Conservation (phyloP, 78 protist species). For the Cavenderia fasciculata region DNA sequence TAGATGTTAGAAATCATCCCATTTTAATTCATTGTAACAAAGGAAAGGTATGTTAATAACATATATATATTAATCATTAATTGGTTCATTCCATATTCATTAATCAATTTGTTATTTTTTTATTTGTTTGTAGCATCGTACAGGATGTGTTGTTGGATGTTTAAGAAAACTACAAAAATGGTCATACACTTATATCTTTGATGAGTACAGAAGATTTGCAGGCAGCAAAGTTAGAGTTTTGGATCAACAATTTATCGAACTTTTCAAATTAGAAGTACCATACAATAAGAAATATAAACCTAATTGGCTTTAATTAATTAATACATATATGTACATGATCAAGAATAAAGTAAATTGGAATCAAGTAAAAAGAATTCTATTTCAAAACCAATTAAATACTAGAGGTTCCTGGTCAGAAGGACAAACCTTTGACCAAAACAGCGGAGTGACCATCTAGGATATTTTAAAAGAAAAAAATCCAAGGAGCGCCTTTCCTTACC, state of each 20-base stretch:
- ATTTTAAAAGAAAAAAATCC: no score
- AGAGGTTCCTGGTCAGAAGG: not conserved
- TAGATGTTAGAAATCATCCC: constrained; percentile 91
- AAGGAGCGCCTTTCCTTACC: no score
- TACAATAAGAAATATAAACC: constrained; percentile 47
- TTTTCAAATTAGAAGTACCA: constrained; percentile 83
- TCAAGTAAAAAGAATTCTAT: no score
- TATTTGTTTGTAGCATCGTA: constrained; percentile 81
- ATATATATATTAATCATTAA: not conserved
- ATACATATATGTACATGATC: no score
- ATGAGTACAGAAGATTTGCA: constrained; percentile 93
- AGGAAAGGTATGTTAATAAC: constrained; percentile 80
- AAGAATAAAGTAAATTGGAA: no score
- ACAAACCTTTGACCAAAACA: not conserved
- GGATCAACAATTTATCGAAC: constrained; percentile 95
- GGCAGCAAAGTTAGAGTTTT: constrained; percentile 88
- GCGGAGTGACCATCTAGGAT: no score
- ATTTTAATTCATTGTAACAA: constrained; percentile 93
- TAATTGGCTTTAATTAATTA: constrained; percentile 22
- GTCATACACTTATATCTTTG: constrained; percentile 89
- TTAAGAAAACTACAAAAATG: constrained; percentile 89
- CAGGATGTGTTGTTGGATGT: constrained; percentile 95
- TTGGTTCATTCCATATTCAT: not conserved
- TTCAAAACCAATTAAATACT: no score
- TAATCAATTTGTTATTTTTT: not conserved